phyloP scores from a whole-genome alignment of 371 early-diverging fungal genomes.

The Mucor indicus region DNA sequence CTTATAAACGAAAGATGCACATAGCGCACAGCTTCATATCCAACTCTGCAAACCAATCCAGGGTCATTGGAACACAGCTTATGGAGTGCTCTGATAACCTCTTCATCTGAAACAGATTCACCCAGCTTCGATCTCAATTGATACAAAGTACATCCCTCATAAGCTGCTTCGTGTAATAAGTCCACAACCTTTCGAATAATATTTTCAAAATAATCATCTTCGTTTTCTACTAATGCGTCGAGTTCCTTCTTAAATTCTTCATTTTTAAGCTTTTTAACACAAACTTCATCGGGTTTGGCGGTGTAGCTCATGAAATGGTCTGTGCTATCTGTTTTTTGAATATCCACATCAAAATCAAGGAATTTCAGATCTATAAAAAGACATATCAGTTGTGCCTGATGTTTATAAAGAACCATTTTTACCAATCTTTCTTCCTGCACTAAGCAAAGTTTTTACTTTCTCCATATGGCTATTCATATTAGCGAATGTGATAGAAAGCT shows the following conservation, averaged over 20 bases:
- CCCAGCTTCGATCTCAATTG: slow-evolving; percentile 8
- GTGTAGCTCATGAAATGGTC: not conserved
- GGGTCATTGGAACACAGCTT: slow-evolving; percentile 2
- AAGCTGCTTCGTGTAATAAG: not conserved
- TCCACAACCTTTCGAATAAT: slow-evolving; percentile 11
- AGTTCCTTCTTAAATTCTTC: too few species aligned
- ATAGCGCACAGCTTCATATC: slow-evolving; percentile 22
- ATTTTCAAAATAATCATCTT: too few species aligned
- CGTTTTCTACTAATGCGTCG: too few species aligned
- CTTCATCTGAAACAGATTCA: not conserved
- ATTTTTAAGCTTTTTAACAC: too few species aligned
- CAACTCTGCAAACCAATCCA: slow-evolving; percentile 18
- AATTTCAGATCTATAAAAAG: not conserved
- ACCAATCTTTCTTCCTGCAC: too few species aligned
- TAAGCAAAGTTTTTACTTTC: too few species aligned
- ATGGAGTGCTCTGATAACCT: slow-evolving; percentile 11
- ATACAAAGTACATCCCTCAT: slow-evolving; percentile 11
- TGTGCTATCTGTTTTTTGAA: not conserved
- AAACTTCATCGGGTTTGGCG: too few species aligned
- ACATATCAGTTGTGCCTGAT: too few species aligned
- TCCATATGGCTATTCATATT: too few species aligned
- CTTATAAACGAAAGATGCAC: slow-evolving; percentile 9
- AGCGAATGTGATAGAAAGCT: too few species aligned
- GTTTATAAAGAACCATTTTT: too few species aligned
- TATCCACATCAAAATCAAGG: not conserved